Evolutionary conservation across 2,329 filamentous ascomycete species (phyloP), one percentile per base, ranked within the genome.

Genomic region (Botrytis sinoallii): DNA sequence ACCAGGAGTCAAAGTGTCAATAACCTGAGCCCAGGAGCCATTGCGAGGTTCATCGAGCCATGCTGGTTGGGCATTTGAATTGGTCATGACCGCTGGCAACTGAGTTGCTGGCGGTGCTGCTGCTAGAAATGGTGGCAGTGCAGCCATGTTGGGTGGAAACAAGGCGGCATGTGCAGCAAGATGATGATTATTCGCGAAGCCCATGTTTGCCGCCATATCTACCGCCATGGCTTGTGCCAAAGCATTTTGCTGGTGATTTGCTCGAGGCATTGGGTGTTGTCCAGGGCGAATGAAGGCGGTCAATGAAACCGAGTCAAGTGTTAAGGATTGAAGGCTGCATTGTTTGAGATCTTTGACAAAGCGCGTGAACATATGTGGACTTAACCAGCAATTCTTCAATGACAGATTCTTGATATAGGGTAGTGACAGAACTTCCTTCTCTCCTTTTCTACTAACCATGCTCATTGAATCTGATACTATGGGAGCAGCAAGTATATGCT

Each of bases 361-460:
- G 18, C 85, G 82, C 46, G 86, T 78, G 46, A 93, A 83, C 2
- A 89, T 84, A 59, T 86, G 83, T 0, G 91, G 90, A 4, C 87
- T 86, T 20, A 89, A 83, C 90, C 91, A 93, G 81, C 91, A 92
- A 77, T 93, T 93, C 77, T 88, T 88, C 14, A 93, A 82, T 0
- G 87, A 90, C 3, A 93, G 81, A 68, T 88, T 83, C 74, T 88
- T 84, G 38, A 93, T 80, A 77, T 88, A 81, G 4, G 87, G 88
- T 63, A 93, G 85, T 1, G 81, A 80, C n/a, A 90, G 79, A 9
- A 90, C 74, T 3, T 67, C 52, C 25, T 74, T 61, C 12, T 73
- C n/a, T 10, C 75, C 48, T 29, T 48, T 38, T 66, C 78, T 77
- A 42, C 82, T 79, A 0, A 83, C 78, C 55, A 80, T 78, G 16